Percentiles rank a stretch among this genome's conserved stretches.
Conservation (phyloP, 1,284 basidiomycete species). For the Rhodotorula sp. region DNA sequence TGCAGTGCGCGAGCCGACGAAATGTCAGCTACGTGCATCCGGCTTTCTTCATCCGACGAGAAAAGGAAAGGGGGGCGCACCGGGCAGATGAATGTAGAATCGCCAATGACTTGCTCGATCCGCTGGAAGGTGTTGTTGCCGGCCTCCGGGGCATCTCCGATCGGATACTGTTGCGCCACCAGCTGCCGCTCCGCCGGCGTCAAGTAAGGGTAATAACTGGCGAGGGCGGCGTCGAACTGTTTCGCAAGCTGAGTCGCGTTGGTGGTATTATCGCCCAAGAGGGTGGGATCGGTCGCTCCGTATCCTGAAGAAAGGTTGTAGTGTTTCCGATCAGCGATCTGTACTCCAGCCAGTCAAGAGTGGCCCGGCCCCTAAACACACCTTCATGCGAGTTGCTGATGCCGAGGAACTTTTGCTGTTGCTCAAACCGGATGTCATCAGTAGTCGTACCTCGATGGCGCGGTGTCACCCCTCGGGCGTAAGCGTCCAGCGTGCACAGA, state of each 20-base stretch:
- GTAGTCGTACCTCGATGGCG: not conserved
- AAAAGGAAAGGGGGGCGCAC: not conserved
- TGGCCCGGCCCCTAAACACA: not conserved
- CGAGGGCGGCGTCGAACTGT: conserved; percentile 1
- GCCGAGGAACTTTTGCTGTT: not conserved
- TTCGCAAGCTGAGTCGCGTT: not conserved
- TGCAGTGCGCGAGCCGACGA: not conserved
- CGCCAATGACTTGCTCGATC: not conserved
- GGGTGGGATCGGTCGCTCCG: not conserved
- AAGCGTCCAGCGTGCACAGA: too few relatives aligned
- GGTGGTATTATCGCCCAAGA: not conserved
- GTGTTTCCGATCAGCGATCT: too few relatives aligned
- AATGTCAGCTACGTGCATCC: not conserved
- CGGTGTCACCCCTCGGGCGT: too few relatives aligned
- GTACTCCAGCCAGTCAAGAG: not conserved
- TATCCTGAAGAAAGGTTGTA: not conserved
- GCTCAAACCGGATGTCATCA: not conserved
- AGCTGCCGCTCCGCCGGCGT: not conserved
- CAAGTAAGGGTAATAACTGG: not conserved
- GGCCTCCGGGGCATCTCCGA: not conserved
- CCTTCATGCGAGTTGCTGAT: not conserved
- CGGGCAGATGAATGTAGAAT: not conserved
- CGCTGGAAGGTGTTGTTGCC: not conserved
- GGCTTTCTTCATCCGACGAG: not conserved
- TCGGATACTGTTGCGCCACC: not conserved